phyloP scores from a whole-genome alignment of 1,284 basidiomycete genomes.

The Malassezia slooffiae region DNA sequence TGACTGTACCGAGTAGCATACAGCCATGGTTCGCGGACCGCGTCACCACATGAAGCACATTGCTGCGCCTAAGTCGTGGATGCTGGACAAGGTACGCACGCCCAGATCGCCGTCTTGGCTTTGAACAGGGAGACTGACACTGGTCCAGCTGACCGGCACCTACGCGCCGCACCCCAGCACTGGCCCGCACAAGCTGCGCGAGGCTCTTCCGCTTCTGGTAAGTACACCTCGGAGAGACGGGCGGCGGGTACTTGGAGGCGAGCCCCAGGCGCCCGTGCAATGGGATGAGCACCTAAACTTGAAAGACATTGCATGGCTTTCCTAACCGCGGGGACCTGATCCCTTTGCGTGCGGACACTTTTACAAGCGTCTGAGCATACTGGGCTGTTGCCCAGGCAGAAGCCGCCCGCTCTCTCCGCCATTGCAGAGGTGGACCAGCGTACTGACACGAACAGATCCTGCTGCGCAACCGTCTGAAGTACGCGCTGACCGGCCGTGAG shows the following conservation, averaged over 20 bases:
- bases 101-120: too few relatives aligned
- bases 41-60: slow-evolving; percentile 99
- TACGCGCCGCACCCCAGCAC: slow-evolving; percentile 94
- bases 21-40: slow-evolving; percentile 61
- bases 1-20: neutral
- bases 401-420: neutral
- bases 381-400: neutral
- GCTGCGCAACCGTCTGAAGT: slow-evolving; percentile 98
- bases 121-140: neutral
- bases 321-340: slow-evolving; percentile 2
- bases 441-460: slow-evolving; percentile 55
- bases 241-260: too few relatives aligned
- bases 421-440: neutral
- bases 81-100: slow-evolving; percentile 72
- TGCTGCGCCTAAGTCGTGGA: slow-evolving; percentile 95
- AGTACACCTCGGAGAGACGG: slow-evolving; percentile 16
- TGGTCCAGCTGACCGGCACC: slow-evolving; percentile 66
- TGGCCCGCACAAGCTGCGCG: slow-evolving; percentile 97
- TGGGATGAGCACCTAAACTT: too few relatives aligned
- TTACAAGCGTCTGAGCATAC: slow-evolving; percentile 11
- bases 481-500: slow-evolving; percentile 91
- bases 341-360: slow-evolving; percentile 6
- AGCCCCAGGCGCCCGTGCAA: too few relatives aligned
- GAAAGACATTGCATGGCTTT: slow-evolving; percentile 19
- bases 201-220: slow-evolving; percentile 61